Evolutionary conservation across 148 eudicot genomes (phyloP).

Genomic region (Linanthus parryae): DNA sequence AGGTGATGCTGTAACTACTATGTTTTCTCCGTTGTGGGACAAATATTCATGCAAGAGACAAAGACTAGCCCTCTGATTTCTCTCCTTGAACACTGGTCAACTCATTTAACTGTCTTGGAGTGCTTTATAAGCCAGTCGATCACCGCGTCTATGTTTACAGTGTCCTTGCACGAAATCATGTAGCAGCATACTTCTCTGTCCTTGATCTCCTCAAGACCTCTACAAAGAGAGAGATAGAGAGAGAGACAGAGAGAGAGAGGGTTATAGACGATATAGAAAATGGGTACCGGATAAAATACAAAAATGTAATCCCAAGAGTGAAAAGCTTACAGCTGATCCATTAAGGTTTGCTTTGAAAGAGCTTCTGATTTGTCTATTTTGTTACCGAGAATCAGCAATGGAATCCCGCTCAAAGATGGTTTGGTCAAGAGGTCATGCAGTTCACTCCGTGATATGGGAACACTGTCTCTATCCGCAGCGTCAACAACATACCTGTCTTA

Average conservation of each 20-base stretch:
- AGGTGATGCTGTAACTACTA: no score
- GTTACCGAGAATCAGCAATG: constrained; percentile 79
- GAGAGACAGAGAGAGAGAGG: not conserved
- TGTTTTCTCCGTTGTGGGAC: no score
- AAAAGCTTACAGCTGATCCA: constrained; percentile 73
- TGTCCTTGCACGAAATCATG: constrained; percentile 89
- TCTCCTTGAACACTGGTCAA: no score
- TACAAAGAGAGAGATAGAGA: constrained; percentile 12
- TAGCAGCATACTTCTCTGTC: constrained; percentile 81
- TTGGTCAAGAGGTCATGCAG: constrained; percentile 71
- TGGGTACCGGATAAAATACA: not conserved
- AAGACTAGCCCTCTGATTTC: no score
- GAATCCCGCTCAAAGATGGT: constrained; percentile 67
- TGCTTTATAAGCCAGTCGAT: constrained; percentile 85
- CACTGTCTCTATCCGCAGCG: constrained; percentile 85
- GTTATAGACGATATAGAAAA: not conserved
- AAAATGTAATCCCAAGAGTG: not conserved
- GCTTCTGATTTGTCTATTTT: constrained; percentile 92
- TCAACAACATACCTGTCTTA: constrained; percentile 80
- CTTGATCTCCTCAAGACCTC: constrained; percentile 45
- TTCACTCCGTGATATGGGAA: constrained; percentile 69
- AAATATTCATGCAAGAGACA: no score
- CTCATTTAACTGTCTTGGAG: constrained; percentile 57
- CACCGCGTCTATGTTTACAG: constrained; percentile 52
- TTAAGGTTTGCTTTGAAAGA: constrained; percentile 63